Evolutionary conservation across 2,329 filamentous ascomycete species (phyloP), one percentile per base, ranked within the genome.

Genomic region (Colletotrichum trifolii): DNA sequence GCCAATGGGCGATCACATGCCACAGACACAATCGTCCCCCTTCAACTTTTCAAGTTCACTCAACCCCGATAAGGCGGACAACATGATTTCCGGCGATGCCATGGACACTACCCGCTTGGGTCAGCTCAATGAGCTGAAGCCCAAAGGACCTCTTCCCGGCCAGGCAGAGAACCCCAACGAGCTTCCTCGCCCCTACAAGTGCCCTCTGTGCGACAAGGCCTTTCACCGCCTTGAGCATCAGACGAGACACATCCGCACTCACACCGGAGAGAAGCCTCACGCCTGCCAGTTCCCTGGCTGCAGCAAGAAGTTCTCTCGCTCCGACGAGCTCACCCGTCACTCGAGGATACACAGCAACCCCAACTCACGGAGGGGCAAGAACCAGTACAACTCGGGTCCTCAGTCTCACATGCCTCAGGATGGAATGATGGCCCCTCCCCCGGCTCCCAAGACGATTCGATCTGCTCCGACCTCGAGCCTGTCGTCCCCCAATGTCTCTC

Each of bases 341-440:
- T 97, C 95, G 76, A 89, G 95, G 77, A 99, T 99, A 82, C 95
- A 99, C 87, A 97, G 93, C 88, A 99, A 98, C 81, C 95, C 96
- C 64, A 98, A 98, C 85, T 97, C 94, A 63, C 87, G 96, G 75
- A 86, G 95, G 75, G 94, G 93, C 70, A 96, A 97, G 85, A 97
- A 97, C 40, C 76, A 78, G 68, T 75, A 75, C 62, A 75, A 77
- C 69, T 71, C 60, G 46, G 65, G 65, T 48, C 65, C 65, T 38
- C 74, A 78, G 62, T 80, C 81, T 58, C 79, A 82, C 60, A 77
- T 85, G 71, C 80, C 81, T 67, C 79, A 81, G 77, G 78, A 89
- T 79, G 83, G 81, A 70, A 91, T 94, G 87, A 94, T 96, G 89
- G 61, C 61, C n/a, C 91, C 91, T 65, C 90, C 91, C 42, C 89